Evolutionary conservation across 306 rosid genomes (phyloP).

Genomic region (Acacia crassicarpa): DNA sequence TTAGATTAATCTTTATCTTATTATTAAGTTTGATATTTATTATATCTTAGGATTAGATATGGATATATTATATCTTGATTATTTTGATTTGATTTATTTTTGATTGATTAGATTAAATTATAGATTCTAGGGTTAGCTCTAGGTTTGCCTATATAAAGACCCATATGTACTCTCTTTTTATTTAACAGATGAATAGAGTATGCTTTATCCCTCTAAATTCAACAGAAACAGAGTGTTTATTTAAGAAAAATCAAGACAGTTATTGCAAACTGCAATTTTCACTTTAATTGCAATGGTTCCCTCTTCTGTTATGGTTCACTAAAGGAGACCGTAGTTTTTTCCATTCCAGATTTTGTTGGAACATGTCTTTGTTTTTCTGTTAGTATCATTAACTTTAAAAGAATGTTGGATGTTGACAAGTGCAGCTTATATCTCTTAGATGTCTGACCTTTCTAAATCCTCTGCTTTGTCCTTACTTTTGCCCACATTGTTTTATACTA

Average conservation of each 20-base stretch:
- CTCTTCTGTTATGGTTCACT: slow-evolving; percentile 16
- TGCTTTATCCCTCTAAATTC: too few species aligned
- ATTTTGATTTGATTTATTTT: too few species aligned
- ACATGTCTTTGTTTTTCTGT: slow-evolving; percentile 5
- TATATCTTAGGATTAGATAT: too few species aligned
- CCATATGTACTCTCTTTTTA: too few species aligned
- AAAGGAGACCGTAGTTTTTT: background rate
- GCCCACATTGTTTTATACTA: background rate
- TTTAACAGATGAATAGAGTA: too few species aligned
- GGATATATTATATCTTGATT: too few species aligned
- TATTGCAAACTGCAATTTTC: slow-evolving; percentile 15
- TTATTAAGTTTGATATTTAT: too few species aligned
- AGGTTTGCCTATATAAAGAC: too few species aligned
- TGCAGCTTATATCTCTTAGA: background rate
- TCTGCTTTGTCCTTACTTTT: background rate
- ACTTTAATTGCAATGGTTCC: background rate
- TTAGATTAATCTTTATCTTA: too few species aligned
- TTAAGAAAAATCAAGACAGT: slow-evolving; percentile 7
- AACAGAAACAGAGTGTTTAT: background rate
- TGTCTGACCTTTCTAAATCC: background rate
- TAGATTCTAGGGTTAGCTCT: too few species aligned
- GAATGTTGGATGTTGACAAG: background rate
- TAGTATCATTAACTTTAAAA: background rate
- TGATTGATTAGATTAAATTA: too few species aligned
- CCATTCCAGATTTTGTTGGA: slow-evolving; percentile 1